Conservation (phyloP, 2,329 filamentous ascomycete genomes). For the Colletotrichum zoysiae region DNA sequence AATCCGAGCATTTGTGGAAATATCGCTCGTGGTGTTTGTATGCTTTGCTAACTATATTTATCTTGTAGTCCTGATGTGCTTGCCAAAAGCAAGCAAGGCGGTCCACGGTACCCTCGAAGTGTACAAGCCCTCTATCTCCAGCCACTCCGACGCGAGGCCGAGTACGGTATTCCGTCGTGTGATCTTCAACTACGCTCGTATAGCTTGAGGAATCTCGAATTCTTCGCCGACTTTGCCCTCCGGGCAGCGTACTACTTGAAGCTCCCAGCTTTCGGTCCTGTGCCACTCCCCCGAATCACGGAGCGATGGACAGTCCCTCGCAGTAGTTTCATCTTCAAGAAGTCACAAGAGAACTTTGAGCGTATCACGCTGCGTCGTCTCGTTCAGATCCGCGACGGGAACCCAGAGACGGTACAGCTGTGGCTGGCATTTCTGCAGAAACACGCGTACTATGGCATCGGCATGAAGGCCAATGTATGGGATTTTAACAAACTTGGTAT, state of each 20-base stretch:
- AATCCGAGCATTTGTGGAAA: not conserved
- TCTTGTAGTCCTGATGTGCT: not conserved
- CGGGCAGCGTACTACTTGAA: conserved; percentile 95
- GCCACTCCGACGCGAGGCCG: conserved; percentile 80
- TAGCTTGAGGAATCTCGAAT: conserved; percentile 88
- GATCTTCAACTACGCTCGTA: conserved; percentile 95
- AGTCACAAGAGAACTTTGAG: conserved; percentile 98
- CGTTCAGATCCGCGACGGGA: conserved; percentile 92
- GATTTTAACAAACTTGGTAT: conserved; percentile 79
- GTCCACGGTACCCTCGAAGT: conserved; percentile 75
- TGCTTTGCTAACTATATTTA: not conserved
- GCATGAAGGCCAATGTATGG: conserved; percentile 99
- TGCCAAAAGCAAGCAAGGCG: conserved; percentile 11
- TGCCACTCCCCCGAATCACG: conserved; percentile 86
- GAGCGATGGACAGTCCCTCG: conserved; percentile 96
- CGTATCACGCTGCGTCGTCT: conserved; percentile 86
- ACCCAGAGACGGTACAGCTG: conserved; percentile 87
- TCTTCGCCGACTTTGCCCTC: conserved; percentile 94
- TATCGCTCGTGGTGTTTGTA: not conserved
- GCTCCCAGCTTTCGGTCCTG: conserved; percentile 85
- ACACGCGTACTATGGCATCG: conserved; percentile 94
- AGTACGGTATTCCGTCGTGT: conserved; percentile 85
- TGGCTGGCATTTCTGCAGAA: conserved; percentile 95
- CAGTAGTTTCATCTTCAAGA: conserved; percentile 94
- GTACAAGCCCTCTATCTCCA: conserved; percentile 89